Percentiles rank a stretch among this genome's conserved stretches.
Conservation (phyloP, 108 stramenopile species). For the Stephanodiscus triporus region DNA sequence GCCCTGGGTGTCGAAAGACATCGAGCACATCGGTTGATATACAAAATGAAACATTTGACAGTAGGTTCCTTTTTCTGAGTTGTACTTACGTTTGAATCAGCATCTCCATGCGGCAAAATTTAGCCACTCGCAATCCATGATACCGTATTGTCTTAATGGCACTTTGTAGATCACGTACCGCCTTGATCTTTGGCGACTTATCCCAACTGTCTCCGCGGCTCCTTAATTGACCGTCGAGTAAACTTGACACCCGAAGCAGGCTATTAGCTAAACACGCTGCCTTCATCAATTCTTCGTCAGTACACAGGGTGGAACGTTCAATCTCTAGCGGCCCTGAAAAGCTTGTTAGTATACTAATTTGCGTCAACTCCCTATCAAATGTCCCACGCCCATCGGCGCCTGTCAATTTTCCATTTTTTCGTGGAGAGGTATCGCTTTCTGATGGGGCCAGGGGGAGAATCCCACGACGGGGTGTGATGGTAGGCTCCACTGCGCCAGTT, state of each 20-base stretch:
- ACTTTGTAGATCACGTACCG: conserved; percentile 70
- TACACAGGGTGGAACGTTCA: conserved; percentile 57
- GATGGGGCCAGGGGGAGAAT: conserved; percentile 63
- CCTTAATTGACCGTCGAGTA: conserved; percentile 76
- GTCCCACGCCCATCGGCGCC: conserved; percentile 64
- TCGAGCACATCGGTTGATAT: not conserved
- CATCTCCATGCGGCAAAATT: conserved; percentile 83
- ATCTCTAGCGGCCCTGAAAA: conserved; percentile 62
- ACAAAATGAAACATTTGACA: not conserved
- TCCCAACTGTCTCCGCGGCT: conserved; percentile 62
- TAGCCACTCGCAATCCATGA: conserved; percentile 82
- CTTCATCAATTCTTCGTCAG: conserved; percentile 82
- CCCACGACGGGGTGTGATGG: conserved; percentile 18
- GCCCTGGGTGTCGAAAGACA: conserved; percentile 28
- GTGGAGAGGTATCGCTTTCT: conserved; percentile 59
- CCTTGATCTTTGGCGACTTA: conserved; percentile 54
- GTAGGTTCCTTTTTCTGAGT: not conserved
- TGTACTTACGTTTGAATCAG: conserved; percentile 67
- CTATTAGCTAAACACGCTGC: conserved; percentile 75
- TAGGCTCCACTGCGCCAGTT: conserved; percentile 38
- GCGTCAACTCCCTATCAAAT: conserved; percentile 61
- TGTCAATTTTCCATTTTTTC: conserved; percentile 35
- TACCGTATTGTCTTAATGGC: conserved; percentile 81
- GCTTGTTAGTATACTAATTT: conserved; percentile 61
- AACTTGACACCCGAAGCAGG: conserved; percentile 72